Conservation (phyloP, 208 protist species). For the Crithidia bombi region DNA sequence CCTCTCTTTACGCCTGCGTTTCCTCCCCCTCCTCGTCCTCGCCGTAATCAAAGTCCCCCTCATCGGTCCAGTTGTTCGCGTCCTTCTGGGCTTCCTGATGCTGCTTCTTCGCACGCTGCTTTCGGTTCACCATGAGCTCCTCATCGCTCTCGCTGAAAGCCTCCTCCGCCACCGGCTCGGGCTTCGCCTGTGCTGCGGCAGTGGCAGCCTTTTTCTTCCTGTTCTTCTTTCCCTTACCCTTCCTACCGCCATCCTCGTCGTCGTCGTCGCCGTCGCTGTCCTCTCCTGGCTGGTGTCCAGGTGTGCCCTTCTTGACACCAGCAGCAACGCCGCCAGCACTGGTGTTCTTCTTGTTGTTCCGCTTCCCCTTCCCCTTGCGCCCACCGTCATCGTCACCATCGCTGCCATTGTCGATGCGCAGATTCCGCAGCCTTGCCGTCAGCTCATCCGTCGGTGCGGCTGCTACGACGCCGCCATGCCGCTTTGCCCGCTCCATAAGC, state of each 20-base stretch:
- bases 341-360: slow-evolving; percentile 34
- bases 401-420: slow-evolving; percentile 32
- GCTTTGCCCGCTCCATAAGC: not conserved
- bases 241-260: slow-evolving; percentile 19
- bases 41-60: slow-evolving; percentile 58
- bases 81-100: slow-evolving; percentile 35
- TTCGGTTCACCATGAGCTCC: slow-evolving; percentile 75
- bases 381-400: slow-evolving; percentile 32
- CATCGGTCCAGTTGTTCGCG: slow-evolving; percentile 33
- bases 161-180: slow-evolving; percentile 24
- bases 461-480: not conserved
- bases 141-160: slow-evolving; percentile 66
- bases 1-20: slow-evolving; percentile 7
- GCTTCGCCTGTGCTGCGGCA: slow-evolving; percentile 32
- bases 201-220: slow-evolving; percentile 31
- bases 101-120: slow-evolving; percentile 64
- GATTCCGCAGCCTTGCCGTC: slow-evolving; percentile 28
- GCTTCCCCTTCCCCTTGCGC: slow-evolving; percentile 29
- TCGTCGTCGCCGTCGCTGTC: slow-evolving; percentile 37
- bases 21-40: slow-evolving; percentile 36
- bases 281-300: slow-evolving; percentile 1
- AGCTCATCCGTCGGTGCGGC: slow-evolving; percentile 17
- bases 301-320: not conserved
- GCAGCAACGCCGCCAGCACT: not conserved
- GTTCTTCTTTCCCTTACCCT: slow-evolving; percentile 42